phyloP scores from a whole-genome alignment of 2,329 filamentous ascomycete genomes.

The Talaromyces marneffei region DNA sequence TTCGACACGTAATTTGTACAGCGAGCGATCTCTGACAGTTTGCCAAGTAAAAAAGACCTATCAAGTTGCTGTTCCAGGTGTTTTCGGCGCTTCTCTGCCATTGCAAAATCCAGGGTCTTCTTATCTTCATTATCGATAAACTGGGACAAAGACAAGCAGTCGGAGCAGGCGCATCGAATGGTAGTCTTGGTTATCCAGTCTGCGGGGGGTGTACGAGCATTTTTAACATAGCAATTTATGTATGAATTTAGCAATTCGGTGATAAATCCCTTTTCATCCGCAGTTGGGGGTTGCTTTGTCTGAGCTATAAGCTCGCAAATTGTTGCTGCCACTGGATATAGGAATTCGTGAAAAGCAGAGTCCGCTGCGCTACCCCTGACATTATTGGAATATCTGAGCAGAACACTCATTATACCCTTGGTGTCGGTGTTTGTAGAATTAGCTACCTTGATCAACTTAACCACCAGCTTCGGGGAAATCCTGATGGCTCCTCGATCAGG shows the following conservation, averaged over 20 bases:
- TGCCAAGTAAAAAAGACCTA: neutral
- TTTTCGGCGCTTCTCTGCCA: neutral
- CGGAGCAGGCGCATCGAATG: neutral
- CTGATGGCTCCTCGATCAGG: neutral
- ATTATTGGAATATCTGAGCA: neutral
- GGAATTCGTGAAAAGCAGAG: neutral
- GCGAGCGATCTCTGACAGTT: neutral
- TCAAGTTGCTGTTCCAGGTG: slow-evolving; percentile 1
- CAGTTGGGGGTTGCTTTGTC: neutral
- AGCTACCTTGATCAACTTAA: neutral
- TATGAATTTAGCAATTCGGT: neutral
- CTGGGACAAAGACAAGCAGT: neutral
- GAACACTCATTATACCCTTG: neutral
- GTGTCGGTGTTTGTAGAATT: neutral
- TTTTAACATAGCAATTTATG: neutral
- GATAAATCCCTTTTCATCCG: neutral
- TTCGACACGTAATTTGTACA: neutral
- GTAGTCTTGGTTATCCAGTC: neutral
- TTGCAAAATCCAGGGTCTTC: neutral
- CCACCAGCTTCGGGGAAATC: neutral
- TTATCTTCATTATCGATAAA: neutral
- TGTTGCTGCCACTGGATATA: neutral
- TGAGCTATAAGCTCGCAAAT: neutral
- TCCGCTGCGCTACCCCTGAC: neutral
- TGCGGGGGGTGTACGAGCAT: neutral